phyloP scores from a whole-genome alignment of 2,329 filamentous ascomycete genomes.

The Scedosporium dehoogii region DNA sequence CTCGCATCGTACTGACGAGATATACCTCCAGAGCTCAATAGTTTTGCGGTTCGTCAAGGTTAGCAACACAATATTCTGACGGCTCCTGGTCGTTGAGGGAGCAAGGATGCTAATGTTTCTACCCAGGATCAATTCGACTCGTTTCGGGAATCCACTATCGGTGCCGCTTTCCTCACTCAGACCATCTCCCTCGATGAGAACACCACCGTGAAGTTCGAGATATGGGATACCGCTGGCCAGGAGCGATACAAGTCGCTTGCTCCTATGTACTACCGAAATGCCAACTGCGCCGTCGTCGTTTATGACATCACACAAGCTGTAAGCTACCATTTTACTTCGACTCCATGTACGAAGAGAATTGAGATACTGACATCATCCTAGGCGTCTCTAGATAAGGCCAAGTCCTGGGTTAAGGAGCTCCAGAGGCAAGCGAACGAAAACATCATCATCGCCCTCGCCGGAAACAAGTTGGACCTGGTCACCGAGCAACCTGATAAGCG shows the following conservation, averaged over 20 bases:
- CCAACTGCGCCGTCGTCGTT: slow-evolving; percentile 97
- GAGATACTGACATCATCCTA: slow-evolving; percentile 26
- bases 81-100: not conserved
- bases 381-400: slow-evolving; percentile 97
- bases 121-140: slow-evolving; percentile 92
- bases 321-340: slow-evolving; percentile 26
- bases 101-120: slow-evolving; percentile 2
- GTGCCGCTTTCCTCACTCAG: slow-evolving; percentile 96
- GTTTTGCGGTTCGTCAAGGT: slow-evolving; percentile 98
- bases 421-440: slow-evolving; percentile 99
- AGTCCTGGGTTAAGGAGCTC: slow-evolving; percentile 98
- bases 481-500: slow-evolving; percentile 93
- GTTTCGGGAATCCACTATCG: slow-evolving; percentile 95
- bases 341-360: not conserved
- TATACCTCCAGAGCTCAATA: slow-evolving; percentile 68
- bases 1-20: slow-evolving; percentile 10
- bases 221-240: slow-evolving; percentile 98
- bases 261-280: slow-evolving; percentile 99
- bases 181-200: slow-evolving; percentile 97
- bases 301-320: slow-evolving; percentile 99
- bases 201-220: slow-evolving; percentile 99
- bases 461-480: slow-evolving; percentile 96
- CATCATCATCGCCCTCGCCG: slow-evolving; percentile 95
- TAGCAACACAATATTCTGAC: slow-evolving; percentile 16
- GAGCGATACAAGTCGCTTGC: slow-evolving; percentile 98